Base-by-base conservation (phyloP, 2,329 filamentous ascomycete species). In the Fusarium nisikadoi region DNA sequence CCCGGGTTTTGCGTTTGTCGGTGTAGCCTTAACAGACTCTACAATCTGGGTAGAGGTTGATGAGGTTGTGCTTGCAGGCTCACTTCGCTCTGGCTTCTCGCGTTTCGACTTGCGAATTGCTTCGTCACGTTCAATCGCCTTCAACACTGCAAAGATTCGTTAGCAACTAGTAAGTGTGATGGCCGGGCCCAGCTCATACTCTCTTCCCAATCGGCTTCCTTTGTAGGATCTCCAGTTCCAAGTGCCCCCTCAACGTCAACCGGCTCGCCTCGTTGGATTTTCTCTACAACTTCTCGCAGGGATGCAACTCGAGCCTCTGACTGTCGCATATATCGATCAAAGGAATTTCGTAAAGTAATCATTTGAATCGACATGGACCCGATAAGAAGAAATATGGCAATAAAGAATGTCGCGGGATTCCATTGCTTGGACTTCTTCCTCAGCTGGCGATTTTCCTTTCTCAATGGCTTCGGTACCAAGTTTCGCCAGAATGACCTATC, bases 361-460 rank as follows among this genome's bases (percentile, higher is more conserved):
- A 96, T 93, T 77, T 98, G 93, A 76, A 99, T 98, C 19, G 95
- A 93, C 86, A 98, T 97, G 69, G 94, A 97, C 8, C 97, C 97
- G 72, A 98, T 95, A 71, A 98, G 87, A 43, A 94, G 85, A 77
- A 94, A 94, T 71, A 95, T 93, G 76, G 91, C 85, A 74, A 95
- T 93, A 80, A 91, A 96, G 78, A 94, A 95, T 0, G 91, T 94
- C 25, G 92, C 92, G 6, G 93, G 93, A 75, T 95, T 95, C 91
- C 92, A 93, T 74, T 90, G 88, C 78, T 89, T 91, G 20, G 87
- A 83, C 72, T 86, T 88, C 29, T 80, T 81, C 76, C 83, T 76
- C 20, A 75, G 78, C 68, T 77, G 77, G 59, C 76, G 80, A 57
- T 81, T 85, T 73, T 83, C 79, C 53, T 79, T 81, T 68, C 89